Base-by-base conservation (phyloP, 768 basidiomycete species). In the Psilocybe sp. region DNA sequence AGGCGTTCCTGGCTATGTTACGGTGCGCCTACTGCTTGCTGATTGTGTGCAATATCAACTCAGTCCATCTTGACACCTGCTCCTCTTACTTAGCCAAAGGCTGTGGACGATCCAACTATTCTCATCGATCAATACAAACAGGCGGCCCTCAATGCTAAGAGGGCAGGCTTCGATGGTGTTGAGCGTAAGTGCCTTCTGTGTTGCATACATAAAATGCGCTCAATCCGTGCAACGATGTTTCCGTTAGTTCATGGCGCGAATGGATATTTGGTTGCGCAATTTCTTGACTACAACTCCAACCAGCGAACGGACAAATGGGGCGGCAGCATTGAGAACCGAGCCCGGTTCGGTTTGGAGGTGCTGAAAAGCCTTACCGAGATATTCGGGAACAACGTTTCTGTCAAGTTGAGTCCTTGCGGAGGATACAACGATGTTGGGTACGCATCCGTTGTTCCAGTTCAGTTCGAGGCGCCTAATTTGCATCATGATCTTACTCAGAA, bases 261-360 rank as follows among this genome's bases (percentile, higher is more conserved):
- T 46, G 77, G 78, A 2, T 75, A 74, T 50, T 63, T 78, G 5
- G 46, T 74, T 20, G 62, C 74, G 48, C 79, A 83, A 50, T 81
- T 83, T 68, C 62, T 80, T 15, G 77, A 82, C 50, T 61, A 57
- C 41, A 68, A 57, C 2, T 62, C 73, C 13, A 82, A 83, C 44
- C 51, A 57, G 38, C 75, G 81, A 23, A 78, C 74, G 10, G 82
- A 83, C 64, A 61, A 73, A 47, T 87, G 78, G 70, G 84, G 84
- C 9, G 84, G 84, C 11, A 75, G 73, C 35, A 52, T 77, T 36
- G 78, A 81, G 62, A 82, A 82, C 60, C 73, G 83, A n/a, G 62
- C 73, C 2, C 67, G 79, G 4, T 84, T 86, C 59, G 70, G 69
- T 0, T 69, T 81, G 4, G 77, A 82, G 59, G 69, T 79, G 38